Evolutionary conservation across 768 basidiomycete genomes (phyloP), one percentile per base, ranked within the genome.

Genomic region (Russula compacta): DNA sequence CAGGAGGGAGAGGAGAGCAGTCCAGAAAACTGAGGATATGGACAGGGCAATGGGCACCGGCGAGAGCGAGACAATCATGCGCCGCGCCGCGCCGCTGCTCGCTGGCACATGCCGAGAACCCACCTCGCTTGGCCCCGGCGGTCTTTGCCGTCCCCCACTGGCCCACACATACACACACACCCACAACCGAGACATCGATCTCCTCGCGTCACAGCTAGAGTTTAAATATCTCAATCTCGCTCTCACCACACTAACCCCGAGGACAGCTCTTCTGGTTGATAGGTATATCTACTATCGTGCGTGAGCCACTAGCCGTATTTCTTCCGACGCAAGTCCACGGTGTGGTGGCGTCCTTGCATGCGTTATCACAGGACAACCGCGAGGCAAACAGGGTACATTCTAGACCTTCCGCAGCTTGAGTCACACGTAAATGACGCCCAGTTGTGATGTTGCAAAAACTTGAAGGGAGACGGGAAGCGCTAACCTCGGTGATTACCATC

Each of bases 31-130:
- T 2, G 24, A 21, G 39, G 46, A 56, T 24, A 48, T 29, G 19
- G 51, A 52, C n/a, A 43, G 58, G 52, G 58, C 43, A 44, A 44
- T 39, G 58, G 58, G 42, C 14, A 35, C 10, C 17, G 39, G 56
- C 48, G 17, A n/a, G 11, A 14, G 42, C 4, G 12, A 24, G 44
- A 56, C 54, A 46, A 36, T 46, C 55, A 39, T 47, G 38, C 46
- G 24, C 24, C 15, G 21, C 24, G 46, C 5, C 3, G 4, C 1
- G n/a, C n/a, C 3, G 2, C 42, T 8, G 14, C 6, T 24, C n/a
- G 24, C 36, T 35, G 49, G 42, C 54, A 55, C 19, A 35, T 52
- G 49, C 57, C 57, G 36, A 56, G 47, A 4, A 10, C 11, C 24
- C 44, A 6, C 11, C 29, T 33, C 48, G 6, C 48, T 19, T 29